Evolutionary conservation across 2,329 filamentous ascomycete genomes (phyloP).

Genomic region (Orbilia oligospora): DNA sequence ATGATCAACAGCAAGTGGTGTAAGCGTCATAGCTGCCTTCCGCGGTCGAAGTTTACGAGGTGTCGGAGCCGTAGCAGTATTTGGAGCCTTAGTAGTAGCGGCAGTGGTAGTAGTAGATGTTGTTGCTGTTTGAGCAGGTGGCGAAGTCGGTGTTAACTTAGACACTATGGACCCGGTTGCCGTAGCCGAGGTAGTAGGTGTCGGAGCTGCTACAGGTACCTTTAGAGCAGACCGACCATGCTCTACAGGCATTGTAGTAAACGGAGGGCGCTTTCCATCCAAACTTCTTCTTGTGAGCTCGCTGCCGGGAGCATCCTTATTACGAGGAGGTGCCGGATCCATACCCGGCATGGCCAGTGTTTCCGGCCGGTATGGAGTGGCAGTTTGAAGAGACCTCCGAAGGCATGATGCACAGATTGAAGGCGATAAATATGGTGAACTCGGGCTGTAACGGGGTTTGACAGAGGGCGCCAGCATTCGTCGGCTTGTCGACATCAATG

Average conservation of each 20-base stretch:
- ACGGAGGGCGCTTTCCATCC: slow-evolving; percentile 40
- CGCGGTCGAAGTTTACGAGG: slow-evolving; percentile 78
- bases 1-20: slow-evolving; percentile 83
- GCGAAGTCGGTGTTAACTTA: background rate
- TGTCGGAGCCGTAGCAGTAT: slow-evolving; percentile 5
- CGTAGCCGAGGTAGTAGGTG: slow-evolving; percentile 14
- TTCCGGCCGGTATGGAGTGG: slow-evolving; percentile 56
- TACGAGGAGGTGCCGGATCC: slow-evolving; percentile 44
- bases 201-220: background rate
- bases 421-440: slow-evolving; percentile 27
- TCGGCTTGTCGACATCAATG: slow-evolving; percentile 32
- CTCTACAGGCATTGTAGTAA: slow-evolving; percentile 36
- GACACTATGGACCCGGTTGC: background rate
- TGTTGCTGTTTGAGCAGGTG: no score
- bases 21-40: slow-evolving; percentile 92
- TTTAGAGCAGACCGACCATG: background rate
- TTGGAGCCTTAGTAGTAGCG: background rate
- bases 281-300: slow-evolving; percentile 36
- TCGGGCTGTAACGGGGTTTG: slow-evolving; percentile 54
- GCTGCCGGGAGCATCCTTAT: slow-evolving; percentile 40
- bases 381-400: slow-evolving; percentile 53
- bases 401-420: slow-evolving; percentile 54
- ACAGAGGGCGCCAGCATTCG: slow-evolving; percentile 42
- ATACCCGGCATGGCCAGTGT: slow-evolving; percentile 53
- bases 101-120: background rate